These are phyloP conservation scores for Vicia villosa DNA, from an alignment of 306 rosid species.

Conservation along the genomic window DNA sequence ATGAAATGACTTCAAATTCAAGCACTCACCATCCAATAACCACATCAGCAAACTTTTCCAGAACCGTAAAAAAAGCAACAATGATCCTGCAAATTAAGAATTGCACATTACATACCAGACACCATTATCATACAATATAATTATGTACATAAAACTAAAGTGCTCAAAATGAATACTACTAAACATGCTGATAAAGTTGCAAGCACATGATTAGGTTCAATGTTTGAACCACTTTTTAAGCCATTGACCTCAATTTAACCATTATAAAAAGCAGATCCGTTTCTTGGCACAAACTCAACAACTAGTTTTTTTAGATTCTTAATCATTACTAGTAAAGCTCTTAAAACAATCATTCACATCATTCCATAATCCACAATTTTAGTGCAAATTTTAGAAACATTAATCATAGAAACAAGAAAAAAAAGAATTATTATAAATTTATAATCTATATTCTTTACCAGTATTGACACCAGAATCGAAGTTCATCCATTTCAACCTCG, in stretches of 20 bases:
- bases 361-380: slow-evolving; percentile 12
- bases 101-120: slow-evolving; percentile 6
- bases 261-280: slow-evolving; percentile 34
- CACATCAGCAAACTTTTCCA: slow-evolving; percentile 65
- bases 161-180: slow-evolving; percentile 28
- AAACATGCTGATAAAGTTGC: slow-evolving; percentile 8
- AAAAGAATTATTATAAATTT: slow-evolving; percentile 23
- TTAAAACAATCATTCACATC: background rate
- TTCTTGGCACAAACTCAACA: slow-evolving; percentile 23
- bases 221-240: slow-evolving; percentile 30
- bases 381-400: background rate
- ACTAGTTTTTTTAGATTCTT: slow-evolving; percentile 15
- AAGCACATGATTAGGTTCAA: slow-evolving; percentile 32
- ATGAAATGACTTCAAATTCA: background rate
- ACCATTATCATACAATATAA: background rate
- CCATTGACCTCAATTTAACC: slow-evolving; percentile 24
- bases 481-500: slow-evolving; percentile 61
- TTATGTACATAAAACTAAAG: background rate
- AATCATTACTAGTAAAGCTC: slow-evolving; percentile 13
- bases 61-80: slow-evolving; percentile 70
- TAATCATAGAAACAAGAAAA: slow-evolving; percentile 13
- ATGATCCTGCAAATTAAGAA: slow-evolving; percentile 66
- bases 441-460: slow-evolving; percentile 46
- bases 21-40: slow-evolving; percentile 65
- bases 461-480: slow-evolving; percentile 94